Percentiles rank a stretch among this genome's conserved stretches.
Evolutionary conservation across 2,329 filamentous ascomycete species (phyloP).

Genomic region (Aspergillus bombycis): DNA sequence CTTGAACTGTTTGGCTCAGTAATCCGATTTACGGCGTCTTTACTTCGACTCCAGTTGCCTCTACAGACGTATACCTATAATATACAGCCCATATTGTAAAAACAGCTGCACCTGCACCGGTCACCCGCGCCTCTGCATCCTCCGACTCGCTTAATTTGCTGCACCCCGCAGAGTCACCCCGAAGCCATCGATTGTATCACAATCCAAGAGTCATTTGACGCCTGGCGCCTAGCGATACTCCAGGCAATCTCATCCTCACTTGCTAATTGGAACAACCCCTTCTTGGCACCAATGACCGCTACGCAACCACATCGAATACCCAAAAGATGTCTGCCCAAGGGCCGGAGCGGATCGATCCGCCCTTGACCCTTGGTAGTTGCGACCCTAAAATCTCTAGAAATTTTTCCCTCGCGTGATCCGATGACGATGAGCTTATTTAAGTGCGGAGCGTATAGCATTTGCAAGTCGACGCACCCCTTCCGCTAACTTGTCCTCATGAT

Average conservation of each 20-base stretch:
- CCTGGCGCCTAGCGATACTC: background rate
- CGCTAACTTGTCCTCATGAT: constrained; percentile 64
- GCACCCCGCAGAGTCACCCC: constrained; percentile 4
- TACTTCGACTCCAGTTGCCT: background rate
- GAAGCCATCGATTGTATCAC: background rate
- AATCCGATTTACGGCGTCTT: background rate
- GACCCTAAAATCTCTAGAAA: background rate
- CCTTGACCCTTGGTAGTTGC: constrained; percentile 2
- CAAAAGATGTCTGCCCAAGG: background rate
- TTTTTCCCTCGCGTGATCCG: background rate
- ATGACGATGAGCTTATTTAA: background rate
- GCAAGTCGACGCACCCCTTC: constrained; percentile 70
- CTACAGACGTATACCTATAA: background rate
- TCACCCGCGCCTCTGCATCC: background rate
- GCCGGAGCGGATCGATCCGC: constrained; percentile 8
- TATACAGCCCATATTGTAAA: background rate
- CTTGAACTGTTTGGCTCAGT: background rate
- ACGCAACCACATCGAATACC: background rate
- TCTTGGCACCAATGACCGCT: constrained; percentile 1
- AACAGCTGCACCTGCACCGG: background rate
- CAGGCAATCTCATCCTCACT: background rate
- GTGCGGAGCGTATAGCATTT: constrained; percentile 20
- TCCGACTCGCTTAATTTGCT: background rate
- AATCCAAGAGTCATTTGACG: background rate
- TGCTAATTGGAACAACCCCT: background rate